Conservation (phyloP, 2,329 filamentous ascomycete species). For the Aspergillus tubingensis region DNA sequence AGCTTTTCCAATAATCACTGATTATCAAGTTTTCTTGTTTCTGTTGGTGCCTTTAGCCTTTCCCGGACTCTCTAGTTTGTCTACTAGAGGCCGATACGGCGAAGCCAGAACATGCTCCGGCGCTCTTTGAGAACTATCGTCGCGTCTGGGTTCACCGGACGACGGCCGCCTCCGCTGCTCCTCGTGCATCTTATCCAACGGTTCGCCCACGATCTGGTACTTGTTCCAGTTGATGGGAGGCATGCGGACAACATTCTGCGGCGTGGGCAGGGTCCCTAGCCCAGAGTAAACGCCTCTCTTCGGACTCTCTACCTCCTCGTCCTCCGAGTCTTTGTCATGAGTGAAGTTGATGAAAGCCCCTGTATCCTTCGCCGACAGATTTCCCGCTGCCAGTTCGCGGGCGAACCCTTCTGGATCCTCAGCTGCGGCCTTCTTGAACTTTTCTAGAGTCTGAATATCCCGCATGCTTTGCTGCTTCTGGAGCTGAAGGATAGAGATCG, state of each 20-base stretch:
- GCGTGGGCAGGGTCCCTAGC: slow-evolving; percentile 70
- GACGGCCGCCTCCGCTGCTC: slow-evolving; percentile 71
- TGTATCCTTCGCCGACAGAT: slow-evolving; percentile 49
- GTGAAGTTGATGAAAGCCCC: slow-evolving; percentile 39
- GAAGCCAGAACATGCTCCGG: slow-evolving; percentile 57
- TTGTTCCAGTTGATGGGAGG: slow-evolving; percentile 94
- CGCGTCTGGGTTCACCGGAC: slow-evolving; percentile 42
- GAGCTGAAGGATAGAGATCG: slow-evolving; percentile 82
- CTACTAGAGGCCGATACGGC: slow-evolving; percentile 62
- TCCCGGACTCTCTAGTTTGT: slow-evolving; percentile 47
- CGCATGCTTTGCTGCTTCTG: slow-evolving; percentile 76
- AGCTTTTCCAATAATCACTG: slow-evolving; percentile 8
- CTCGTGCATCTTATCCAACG: slow-evolving; percentile 79
- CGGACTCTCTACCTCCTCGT: slow-evolving; percentile 32
- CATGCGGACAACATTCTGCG: slow-evolving; percentile 80
- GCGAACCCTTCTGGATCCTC: slow-evolving; percentile 72
- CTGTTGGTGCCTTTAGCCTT: slow-evolving; percentile 35
- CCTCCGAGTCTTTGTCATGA: slow-evolving; percentile 40
- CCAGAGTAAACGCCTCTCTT: slow-evolving; percentile 19
- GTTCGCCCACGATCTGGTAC: slow-evolving; percentile 84
- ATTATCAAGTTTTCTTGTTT: slow-evolving; percentile 34
- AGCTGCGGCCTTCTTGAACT: slow-evolving; percentile 70
- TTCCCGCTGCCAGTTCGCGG: slow-evolving; percentile 65
- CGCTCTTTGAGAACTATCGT: slow-evolving; percentile 38
- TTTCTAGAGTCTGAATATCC: slow-evolving; percentile 71